phyloP scores from a whole-genome alignment of 345 rosid species.

The Eucalyptus tenuipes region DNA sequence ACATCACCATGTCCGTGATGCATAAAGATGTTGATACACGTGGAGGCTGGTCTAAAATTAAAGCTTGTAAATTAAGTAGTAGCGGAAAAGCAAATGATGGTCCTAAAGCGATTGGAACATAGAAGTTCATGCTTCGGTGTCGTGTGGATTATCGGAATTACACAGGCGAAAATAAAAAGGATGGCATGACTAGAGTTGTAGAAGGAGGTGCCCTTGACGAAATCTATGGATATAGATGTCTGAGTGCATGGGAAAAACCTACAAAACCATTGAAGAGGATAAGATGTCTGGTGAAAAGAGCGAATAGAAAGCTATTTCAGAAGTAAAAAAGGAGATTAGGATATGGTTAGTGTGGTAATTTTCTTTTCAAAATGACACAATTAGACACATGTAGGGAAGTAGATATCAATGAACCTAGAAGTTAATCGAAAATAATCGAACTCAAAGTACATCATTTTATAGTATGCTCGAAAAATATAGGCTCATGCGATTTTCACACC shows the following conservation, averaged over 20 bases:
- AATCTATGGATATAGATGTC: neutral
- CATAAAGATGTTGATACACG: neutral
- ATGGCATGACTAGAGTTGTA: neutral
- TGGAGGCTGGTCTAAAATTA: neutral
- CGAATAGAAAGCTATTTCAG: neutral
- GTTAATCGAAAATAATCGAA: neutral
- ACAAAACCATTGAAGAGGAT: neutral
- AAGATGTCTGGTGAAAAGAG: neutral
- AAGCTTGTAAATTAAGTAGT: neutral
- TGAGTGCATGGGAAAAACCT: neutral
- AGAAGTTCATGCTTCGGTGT: neutral
- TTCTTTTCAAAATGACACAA: too few species aligned
- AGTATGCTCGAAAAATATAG: neutral
- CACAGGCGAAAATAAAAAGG: neutral
- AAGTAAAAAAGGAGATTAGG: neutral
- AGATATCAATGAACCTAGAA: neutral
- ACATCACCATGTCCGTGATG: neutral
- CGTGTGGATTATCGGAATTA: neutral
- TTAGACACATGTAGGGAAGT: neutral
- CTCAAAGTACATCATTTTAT: neutral
- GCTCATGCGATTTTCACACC: neutral
- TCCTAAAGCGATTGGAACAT: neutral
- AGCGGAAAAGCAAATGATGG: neutral
- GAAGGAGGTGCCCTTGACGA: neutral
- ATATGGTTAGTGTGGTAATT: rapidly evolving